Conservation (phyloP, 257 asterid genomes). For the Rhazya stricta region DNA sequence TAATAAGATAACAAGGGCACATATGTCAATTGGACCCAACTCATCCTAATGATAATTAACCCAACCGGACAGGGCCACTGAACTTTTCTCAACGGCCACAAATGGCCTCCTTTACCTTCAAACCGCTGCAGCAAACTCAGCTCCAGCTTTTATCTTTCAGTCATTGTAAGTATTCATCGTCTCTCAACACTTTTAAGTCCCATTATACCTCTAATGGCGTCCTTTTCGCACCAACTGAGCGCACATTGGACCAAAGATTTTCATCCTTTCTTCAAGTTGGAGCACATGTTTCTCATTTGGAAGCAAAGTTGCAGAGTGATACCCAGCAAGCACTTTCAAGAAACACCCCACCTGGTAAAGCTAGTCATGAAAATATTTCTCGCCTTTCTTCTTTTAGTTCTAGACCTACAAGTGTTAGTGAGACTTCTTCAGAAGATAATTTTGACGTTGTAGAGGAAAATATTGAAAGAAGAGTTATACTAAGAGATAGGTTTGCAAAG, state of each 20-base stretch:
- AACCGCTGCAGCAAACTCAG: conserved; percentile 46
- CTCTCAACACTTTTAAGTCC: conserved; percentile 38
- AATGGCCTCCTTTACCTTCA: conserved; percentile 47
- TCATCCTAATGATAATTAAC: too few relatives aligned
- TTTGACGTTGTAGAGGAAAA: conserved; percentile 20
- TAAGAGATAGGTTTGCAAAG: conserved; percentile 45
- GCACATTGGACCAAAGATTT: conserved; percentile 18
- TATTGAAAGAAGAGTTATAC: conserved; percentile 35
- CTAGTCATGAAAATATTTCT: conserved; percentile 27
- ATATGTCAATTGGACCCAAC: conserved; percentile 2
- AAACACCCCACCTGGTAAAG: conserved; percentile 16
- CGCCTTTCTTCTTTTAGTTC: conserved; percentile 38
- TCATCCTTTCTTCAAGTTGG: conserved; percentile 19
- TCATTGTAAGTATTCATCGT: conserved; percentile 36
- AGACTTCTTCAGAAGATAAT: conserved; percentile 17
- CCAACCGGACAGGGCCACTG: not conserved
- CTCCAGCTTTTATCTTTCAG: conserved; percentile 45
- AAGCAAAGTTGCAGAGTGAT: conserved; percentile 23
- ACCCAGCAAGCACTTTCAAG: conserved; percentile 22
- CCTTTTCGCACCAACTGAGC: conserved; percentile 19
- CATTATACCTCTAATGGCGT: conserved; percentile 14
- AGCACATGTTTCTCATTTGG: conserved; percentile 32
- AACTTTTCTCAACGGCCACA: conserved; percentile 37
- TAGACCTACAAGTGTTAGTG: conserved; percentile 17
- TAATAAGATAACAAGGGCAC: not conserved